Base-by-base conservation (phyloP, 1,139 yeast species). In the Diutina ranongensis region DNA sequence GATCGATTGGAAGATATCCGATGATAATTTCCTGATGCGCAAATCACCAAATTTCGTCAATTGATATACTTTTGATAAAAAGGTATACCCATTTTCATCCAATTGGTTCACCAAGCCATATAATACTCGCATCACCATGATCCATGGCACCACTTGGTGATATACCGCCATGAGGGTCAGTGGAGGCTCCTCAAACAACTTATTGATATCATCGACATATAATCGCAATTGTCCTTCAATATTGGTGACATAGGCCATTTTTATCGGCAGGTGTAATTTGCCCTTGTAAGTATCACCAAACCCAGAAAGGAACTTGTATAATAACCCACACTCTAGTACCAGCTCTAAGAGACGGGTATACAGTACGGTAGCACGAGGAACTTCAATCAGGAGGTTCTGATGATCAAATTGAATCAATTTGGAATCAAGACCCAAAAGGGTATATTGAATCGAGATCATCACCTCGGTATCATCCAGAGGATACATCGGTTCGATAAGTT, bases 341-440 rank as follows among this genome's bases (percentile, higher is more conserved):
- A 70, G 64, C 47, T 74, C 76, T 33, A 86, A 59, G 22, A 81
- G 54, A 0, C 80, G 78, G 36, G 83, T 68, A 35, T 76, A 66
- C 20, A 89, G 77, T 50, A 72, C 74, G 12, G 85, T 60, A 34
- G 67, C 62, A 0, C 63, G 52, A 0, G 94, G 88, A 10, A 85
- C 58, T 38, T 61, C 63, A 7, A 65, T 53, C 13, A 65, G 58
- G 19, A 54, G 54, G 7, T 65, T 62, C 13, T 57, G 53, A 28
- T 60, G 83, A 74, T 1, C 76, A 70, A 45, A 87, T 74, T 15
- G 3, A 3, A 38, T 25, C 40, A 78, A 54, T 38, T 72, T 73
- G 1, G 95, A 80, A 44, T 84, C 83, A 7, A 85, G 71, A 0
- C 95, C 97, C 21, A 82, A 70, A 31, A 89, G 62, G 0, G 86